Evolutionary conservation across 805 yeast genomes (phyloP).

Genomic region (Kazachstania taianensis): DNA sequence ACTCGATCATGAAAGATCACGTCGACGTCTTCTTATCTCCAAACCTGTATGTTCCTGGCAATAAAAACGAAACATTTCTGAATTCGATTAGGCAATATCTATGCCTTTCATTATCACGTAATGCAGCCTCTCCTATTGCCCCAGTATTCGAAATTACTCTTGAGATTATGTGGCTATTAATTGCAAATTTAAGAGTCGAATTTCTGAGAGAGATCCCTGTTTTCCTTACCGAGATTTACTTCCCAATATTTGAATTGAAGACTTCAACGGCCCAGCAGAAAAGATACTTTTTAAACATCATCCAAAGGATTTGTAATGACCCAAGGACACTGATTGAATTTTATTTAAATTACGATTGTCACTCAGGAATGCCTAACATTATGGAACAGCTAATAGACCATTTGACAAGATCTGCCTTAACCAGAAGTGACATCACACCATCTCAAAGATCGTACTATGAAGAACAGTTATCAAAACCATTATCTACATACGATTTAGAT

Average conservation of each 20-base stretch:
- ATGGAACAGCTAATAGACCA: constrained; percentile 77
- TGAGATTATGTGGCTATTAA: constrained; percentile 86
- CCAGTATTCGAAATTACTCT: constrained; percentile 87
- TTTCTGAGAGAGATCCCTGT: constrained; percentile 93
- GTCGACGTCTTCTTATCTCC: constrained; percentile 66
- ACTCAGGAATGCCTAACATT: constrained; percentile 64
- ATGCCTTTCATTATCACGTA: constrained; percentile 73
- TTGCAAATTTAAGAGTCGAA: constrained; percentile 73
- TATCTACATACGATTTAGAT: constrained; percentile 64
- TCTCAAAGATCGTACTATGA: constrained; percentile 51
- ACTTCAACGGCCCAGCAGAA: constrained; percentile 90
- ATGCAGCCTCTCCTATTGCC: constrained; percentile 84
- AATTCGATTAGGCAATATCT: constrained; percentile 78
- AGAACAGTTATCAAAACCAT: constrained; percentile 41
- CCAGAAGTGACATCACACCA: constrained; percentile 61
- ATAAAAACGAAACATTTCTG: constrained; percentile 52
- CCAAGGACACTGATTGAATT: constrained; percentile 87
- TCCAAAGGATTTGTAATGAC: constrained; percentile 75
- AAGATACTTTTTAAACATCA: constrained; percentile 69
- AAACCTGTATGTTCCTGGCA: constrained; percentile 43
- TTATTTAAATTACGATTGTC: constrained; percentile 93
- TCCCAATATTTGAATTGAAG: constrained; percentile 87
- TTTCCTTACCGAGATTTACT: constrained; percentile 82
- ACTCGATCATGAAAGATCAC: constrained; percentile 75
- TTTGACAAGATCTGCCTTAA: constrained; percentile 54